These are phyloP conservation scores for Amphibolis antarctica DNA, from an alignment of 106 monocot species.

Conservation along the genomic window DNA sequence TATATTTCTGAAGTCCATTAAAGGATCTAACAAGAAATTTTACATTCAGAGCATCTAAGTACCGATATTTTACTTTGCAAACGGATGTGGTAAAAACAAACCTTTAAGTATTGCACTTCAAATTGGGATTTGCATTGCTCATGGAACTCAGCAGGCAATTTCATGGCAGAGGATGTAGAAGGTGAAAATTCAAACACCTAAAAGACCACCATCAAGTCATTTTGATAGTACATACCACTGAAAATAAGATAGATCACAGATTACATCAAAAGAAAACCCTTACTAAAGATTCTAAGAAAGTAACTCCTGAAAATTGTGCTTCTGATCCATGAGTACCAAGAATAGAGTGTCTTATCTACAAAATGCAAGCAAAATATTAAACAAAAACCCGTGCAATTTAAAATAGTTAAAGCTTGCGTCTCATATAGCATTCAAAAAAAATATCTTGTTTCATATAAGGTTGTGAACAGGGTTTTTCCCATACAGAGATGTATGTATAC, in stretches of 20 bases:
- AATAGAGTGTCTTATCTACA: conserved; percentile 68
- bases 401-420: too few relatives aligned
- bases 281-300: conserved; percentile 88
- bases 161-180: conserved; percentile 67
- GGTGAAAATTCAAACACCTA: conserved; percentile 93
- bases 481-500: too few relatives aligned
- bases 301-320: conserved; percentile 56
- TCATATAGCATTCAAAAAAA: too few relatives aligned
- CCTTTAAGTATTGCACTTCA: conserved; percentile 77
- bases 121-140: conserved; percentile 55
- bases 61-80: not conserved
- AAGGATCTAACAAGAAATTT: not conserved
- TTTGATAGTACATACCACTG: not conserved
- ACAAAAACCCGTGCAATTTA: too few relatives aligned
- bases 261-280: not conserved
- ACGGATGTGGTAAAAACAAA: not conserved
- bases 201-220: not conserved
- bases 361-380: not conserved
- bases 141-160: conserved; percentile 78
- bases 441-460: too few relatives aligned
- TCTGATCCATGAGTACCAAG: conserved; percentile 53
- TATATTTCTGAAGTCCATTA: not conserved
- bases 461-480: too few relatives aligned
- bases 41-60: too few relatives aligned
- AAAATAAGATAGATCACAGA: not conserved